Base-by-base conservation (phyloP, 1,284 basidiomycete species). In the Entoloma clypeatum region DNA sequence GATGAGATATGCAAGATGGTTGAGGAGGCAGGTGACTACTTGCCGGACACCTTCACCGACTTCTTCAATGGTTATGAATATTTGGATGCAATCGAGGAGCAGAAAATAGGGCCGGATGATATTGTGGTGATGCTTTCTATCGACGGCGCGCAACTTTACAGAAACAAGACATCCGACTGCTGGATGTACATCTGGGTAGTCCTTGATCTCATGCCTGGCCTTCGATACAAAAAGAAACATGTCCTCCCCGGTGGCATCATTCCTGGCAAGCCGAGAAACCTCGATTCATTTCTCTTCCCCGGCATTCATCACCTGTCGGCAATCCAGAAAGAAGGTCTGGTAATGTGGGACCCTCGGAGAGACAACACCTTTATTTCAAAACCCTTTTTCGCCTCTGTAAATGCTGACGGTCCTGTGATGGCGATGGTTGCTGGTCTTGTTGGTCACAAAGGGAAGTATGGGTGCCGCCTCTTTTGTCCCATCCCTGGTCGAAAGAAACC, bases 121-220 rank as follows among this genome's bases (percentile, higher is more conserved):
- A 44, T 41, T 3, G 42, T 50, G 7, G 31, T 50, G 4, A 34
- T 45, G 31, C 28, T 50, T 8, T 41, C 44, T 3, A 31, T 47
- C 7, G 42, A 50, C 29, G 48, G 48, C n/a, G 45, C 45, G 10
- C 45, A 50, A 22, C 37, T 47, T 9, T 39, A 40, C 8, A 4
- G 36, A 39, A 10, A 39, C 19, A 44, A 44, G 24, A 17, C 8
- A 24, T 39, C 36, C 2, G 42, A 44, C 19, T 52, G 52, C 22
- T 56, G 50, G 50, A 49, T 52, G 6, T 49, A 49, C 7, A 52
- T 54, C 11, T 52, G 44, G 48, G 31, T 56, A 17, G 31, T 54
- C 4, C 11, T 45, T 7, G 40, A 49, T 24, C 35, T 48, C 6
- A n/a, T 32, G 3, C 44, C 44, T 3, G 31, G 38, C 10, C 4